These are phyloP conservation scores for Kodamaea lidongshanica DNA, from an alignment of 805 yeast genomes.

Conservation along the genomic window DNA sequence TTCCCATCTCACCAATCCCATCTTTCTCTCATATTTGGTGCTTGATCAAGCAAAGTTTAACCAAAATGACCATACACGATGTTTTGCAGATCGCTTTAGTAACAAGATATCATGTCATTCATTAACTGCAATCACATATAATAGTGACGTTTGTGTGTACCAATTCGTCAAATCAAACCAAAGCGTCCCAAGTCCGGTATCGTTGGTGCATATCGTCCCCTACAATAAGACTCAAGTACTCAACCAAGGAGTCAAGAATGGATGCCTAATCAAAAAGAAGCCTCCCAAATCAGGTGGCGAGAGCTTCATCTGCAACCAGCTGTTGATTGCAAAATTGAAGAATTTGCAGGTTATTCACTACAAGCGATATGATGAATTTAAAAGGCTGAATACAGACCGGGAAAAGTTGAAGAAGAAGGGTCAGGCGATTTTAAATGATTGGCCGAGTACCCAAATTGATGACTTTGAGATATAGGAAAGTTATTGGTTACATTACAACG, in stretches of 20 bases:
- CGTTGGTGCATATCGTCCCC: conserved; percentile 23
- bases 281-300: conserved; percentile 41
- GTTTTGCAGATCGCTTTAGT: conserved; percentile 25
- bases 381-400: conserved; percentile 20
- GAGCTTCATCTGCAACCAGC: conserved; percentile 31
- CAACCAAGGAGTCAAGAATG: conserved; percentile 57
- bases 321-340: conserved; percentile 8
- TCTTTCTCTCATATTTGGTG: conserved; percentile 45
- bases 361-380: conserved; percentile 11
- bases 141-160: conserved; percentile 16
- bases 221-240: conserved; percentile 32
- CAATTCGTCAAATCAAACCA: conserved; percentile 18
- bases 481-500: conserved; percentile 1
- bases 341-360: not conserved
- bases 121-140: conserved; percentile 18
- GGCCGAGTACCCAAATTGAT: conserved; percentile 43
- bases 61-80: conserved; percentile 30
- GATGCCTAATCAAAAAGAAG: conserved; percentile 42
- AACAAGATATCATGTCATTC: conserved; percentile 16
- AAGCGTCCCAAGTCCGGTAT: conserved; percentile 24
- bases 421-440: conserved; percentile 32
- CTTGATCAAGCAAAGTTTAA: conserved; percentile 31
- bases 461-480: conserved; percentile 25
- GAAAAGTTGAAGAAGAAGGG: conserved; percentile 21
- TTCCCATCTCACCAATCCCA: conserved; percentile 25